Conservation (phyloP, 208 protist species). For the Trichomonas vaginalis region DNA sequence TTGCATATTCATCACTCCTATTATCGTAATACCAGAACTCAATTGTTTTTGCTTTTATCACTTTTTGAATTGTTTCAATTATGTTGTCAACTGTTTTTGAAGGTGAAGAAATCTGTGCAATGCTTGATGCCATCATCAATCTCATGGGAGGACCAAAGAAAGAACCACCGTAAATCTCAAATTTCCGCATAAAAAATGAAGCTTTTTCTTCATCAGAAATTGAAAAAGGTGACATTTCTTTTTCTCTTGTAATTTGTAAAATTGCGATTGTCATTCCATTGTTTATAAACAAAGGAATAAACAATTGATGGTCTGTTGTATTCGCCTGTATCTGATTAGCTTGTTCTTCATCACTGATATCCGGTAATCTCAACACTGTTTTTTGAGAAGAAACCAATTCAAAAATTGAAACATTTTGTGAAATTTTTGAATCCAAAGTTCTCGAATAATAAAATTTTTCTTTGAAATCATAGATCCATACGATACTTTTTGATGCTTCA, state of each 20-base stretch:
- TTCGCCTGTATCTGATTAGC: background rate
- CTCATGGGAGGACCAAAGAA: background rate
- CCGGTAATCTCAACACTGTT: background rate
- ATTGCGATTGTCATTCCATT: background rate
- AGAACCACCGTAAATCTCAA: background rate
- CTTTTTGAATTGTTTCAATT: background rate
- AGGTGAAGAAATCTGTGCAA: background rate
- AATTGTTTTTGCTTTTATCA: background rate
- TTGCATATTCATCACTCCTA: background rate
- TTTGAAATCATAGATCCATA: background rate
- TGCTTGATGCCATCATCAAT: background rate
- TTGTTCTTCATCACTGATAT: background rate
- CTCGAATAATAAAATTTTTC: background rate
- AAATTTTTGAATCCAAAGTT: background rate
- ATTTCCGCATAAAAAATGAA: background rate
- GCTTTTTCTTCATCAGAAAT: background rate
- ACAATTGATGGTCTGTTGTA: background rate
- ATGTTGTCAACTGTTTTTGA: background rate
- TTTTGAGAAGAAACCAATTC: background rate
- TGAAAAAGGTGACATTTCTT: background rate
- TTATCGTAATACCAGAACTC: background rate
- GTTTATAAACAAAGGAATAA: background rate
- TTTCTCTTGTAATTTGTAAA: background rate
- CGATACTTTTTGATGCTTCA: background rate
- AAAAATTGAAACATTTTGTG: background rate